Evolutionary conservation across 371 early-diverging fungal species (phyloP).

Genomic region (Lichtheimia ornata): DNA sequence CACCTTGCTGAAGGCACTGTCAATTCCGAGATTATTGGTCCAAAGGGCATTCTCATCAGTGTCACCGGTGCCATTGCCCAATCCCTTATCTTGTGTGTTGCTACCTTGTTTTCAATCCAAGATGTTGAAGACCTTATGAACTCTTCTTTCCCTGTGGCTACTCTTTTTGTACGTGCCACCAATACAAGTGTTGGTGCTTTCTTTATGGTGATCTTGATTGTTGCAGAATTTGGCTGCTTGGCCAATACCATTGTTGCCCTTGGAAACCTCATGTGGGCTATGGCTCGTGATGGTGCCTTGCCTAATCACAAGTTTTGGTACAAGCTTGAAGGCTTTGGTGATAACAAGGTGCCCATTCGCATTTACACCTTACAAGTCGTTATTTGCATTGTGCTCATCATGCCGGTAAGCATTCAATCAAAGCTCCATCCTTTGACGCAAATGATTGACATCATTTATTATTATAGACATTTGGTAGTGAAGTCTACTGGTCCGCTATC

Average conservation of each 20-base stretch:
- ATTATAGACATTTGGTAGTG: constrained; percentile 20
- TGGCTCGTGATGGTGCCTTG: constrained; percentile 27
- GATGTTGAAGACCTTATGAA: constrained; percentile 29
- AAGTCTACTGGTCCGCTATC: constrained; percentile 26
- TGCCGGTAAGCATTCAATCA: constrained; percentile 25
- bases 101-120: constrained; percentile 41
- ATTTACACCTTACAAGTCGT: constrained; percentile 14
- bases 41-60: constrained; percentile 44
- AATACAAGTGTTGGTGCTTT: constrained; percentile 15
- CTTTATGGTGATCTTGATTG: constrained; percentile 27
- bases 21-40: constrained; percentile 41
- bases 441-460: neutral
- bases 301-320: constrained; percentile 26
- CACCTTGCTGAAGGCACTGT: constrained; percentile 50
- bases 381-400: constrained; percentile 23
- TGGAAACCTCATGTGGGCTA: constrained; percentile 27
- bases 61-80: constrained; percentile 36
- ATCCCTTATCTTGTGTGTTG: constrained; percentile 34
- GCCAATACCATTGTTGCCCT: constrained; percentile 17
- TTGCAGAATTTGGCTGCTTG: constrained; percentile 23
- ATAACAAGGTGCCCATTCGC: constrained; percentile 19
- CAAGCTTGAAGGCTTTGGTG: constrained; percentile 15
- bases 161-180: constrained; percentile 22
- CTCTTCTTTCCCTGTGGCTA: constrained; percentile 22
- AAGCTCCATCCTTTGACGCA: neutral